Conservation (phyloP, 106 monocot genomes). For the Dioscorea dumetorum region DNA sequence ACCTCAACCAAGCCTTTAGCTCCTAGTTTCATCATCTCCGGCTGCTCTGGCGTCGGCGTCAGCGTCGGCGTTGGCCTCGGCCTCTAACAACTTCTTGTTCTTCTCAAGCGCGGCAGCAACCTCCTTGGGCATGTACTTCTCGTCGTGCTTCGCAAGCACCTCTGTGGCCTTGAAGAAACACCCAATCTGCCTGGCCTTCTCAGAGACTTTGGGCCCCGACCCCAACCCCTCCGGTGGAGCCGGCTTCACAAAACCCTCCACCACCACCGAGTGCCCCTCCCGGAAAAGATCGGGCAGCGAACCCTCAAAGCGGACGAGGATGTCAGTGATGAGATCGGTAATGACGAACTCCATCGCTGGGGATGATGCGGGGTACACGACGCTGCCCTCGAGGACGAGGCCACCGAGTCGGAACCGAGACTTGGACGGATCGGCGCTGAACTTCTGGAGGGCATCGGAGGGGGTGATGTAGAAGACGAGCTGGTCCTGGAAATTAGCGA, state of each 20-base stretch:
- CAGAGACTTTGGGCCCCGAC: slow-evolving; percentile 28
- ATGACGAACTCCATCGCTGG: slow-evolving; percentile 97
- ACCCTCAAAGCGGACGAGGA: slow-evolving; percentile 84
- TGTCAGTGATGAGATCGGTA: slow-evolving; percentile 89
- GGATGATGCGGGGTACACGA: slow-evolving; percentile 48
- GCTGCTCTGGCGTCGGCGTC: slow-evolving; percentile 8
- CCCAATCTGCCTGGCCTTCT: slow-evolving; percentile 54
- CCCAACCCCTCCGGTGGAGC: slow-evolving; percentile 15
- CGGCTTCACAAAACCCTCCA: slow-evolving; percentile 70
- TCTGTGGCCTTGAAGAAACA: slow-evolving; percentile 83
- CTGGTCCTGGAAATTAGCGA: slow-evolving; percentile 92
- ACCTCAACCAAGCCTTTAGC: no score
- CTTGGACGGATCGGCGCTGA: slow-evolving; percentile 52
- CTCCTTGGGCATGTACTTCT: slow-evolving; percentile 99
- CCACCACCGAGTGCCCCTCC: slow-evolving; percentile 97
- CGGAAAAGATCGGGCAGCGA: slow-evolving; percentile 88
- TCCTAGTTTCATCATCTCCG: no score
- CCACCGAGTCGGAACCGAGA: slow-evolving; percentile 85
- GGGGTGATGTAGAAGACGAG: slow-evolving; percentile 96
- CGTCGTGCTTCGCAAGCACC: slow-evolving; percentile 96
- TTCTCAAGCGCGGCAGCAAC: slow-evolving; percentile 83
- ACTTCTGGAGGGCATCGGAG: slow-evolving; percentile 64
- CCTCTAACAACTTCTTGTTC: slow-evolving; percentile 80
- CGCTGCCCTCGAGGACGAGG: slow-evolving; percentile 89
- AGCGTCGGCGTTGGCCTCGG: slow-evolving; percentile 32